These are phyloP conservation scores for Ascoidea asiatica DNA, from an alignment of 805 yeast genomes.

Conservation along the genomic window DNA sequence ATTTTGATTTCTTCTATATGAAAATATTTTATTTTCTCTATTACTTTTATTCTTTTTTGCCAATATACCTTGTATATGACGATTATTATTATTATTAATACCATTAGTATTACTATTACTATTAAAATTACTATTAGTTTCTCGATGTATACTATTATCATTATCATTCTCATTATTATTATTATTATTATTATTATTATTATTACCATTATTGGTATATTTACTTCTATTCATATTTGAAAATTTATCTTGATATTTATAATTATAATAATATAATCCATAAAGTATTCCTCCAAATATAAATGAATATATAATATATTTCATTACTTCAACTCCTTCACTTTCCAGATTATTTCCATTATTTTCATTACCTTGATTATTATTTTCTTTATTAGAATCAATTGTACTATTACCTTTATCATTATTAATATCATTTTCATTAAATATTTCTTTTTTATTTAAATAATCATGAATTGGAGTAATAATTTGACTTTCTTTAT, in stretches of 20 bases:
- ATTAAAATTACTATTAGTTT: no score
- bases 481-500: background rate
- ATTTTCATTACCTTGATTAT: background rate
- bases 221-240: no score
- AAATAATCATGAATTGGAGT: background rate
- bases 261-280: constrained; percentile 9
- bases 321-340: background rate
- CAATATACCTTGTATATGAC: no score
- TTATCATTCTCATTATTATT: no score
- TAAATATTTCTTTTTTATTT: background rate
- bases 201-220: no score
- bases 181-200: no score
- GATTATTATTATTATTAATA: no score
- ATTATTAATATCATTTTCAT: constrained; percentile 1
- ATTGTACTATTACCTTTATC: background rate
- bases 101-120: background rate
- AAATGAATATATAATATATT: constrained; percentile 6
- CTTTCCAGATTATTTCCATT: background rate
- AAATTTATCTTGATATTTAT: background rate
- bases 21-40: background rate
- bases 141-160: no score
- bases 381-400: background rate
- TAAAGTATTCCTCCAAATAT: constrained; percentile 4
- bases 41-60: no score
- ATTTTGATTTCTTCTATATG: constrained; percentile 1